These are phyloP conservation scores for Plasmodium vinckei DNA, from an alignment of 169 alveolate genomes.

Conservation along the genomic window DNA sequence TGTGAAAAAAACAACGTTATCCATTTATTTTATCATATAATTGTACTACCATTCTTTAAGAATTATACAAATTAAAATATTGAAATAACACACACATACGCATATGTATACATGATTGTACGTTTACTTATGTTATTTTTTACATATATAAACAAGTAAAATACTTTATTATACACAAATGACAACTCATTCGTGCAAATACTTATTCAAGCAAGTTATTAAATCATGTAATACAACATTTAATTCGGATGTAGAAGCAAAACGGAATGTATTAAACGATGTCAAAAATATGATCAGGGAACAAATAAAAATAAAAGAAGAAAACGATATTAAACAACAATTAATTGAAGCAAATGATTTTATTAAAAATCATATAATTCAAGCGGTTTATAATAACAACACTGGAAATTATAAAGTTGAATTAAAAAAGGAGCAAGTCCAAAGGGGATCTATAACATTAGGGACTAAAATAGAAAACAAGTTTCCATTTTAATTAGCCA, in stretches of 20 bases:
- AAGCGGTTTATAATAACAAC: slow-evolving; percentile 64
- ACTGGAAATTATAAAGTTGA: slow-evolving; percentile 74
- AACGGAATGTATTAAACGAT: slow-evolving; percentile 38
- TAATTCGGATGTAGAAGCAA: slow-evolving; percentile 63
- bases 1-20: too few relatives aligned
- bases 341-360: slow-evolving; percentile 68
- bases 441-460: slow-evolving; percentile 54
- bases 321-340: slow-evolving; percentile 59
- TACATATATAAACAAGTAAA: too few relatives aligned
- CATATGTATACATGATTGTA: slow-evolving; percentile 2
- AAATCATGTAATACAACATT: slow-evolving; percentile 55
- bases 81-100: neutral
- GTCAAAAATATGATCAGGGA: slow-evolving; percentile 66
- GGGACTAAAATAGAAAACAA: slow-evolving; percentile 64
- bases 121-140: too few relatives aligned
- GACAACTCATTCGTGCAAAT: slow-evolving; percentile 37
- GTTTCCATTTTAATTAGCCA: slow-evolving; percentile 4
- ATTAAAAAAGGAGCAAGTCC: slow-evolving; percentile 55
- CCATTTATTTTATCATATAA: too few relatives aligned
- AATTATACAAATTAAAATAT: slow-evolving; percentile 1
- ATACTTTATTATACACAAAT: neutral
- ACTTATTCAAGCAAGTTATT: slow-evolving; percentile 28
- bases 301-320: slow-evolving; percentile 42
- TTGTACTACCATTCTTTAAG: too few relatives aligned
- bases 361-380: slow-evolving; percentile 55